A percentile compares a stretch with the other conserved stretches of the same genome.
Evolutionary conservation across 2,329 filamentous ascomycete genomes (phyloP).

Genomic region (Ceratocystiopsis minuta): DNA sequence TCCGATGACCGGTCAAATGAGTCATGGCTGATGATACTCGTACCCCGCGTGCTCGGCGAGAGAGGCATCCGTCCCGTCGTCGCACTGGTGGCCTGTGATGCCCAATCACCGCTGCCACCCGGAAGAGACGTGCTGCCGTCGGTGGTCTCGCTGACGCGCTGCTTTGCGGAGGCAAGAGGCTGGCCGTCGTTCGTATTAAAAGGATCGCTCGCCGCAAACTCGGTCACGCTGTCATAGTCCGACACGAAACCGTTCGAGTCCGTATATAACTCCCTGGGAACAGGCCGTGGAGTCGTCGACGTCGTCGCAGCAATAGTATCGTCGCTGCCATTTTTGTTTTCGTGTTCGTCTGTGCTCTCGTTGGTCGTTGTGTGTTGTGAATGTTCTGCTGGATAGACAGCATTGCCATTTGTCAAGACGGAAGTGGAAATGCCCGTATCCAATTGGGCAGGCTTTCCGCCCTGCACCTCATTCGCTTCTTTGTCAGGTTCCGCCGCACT

Average conservation of each 20-base stretch:
- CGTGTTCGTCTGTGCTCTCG: too few species aligned
- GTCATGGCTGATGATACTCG: conserved; percentile 44
- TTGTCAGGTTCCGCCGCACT: too few species aligned
- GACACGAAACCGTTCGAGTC: conserved; percentile 22
- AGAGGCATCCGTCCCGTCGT: conserved; percentile 46
- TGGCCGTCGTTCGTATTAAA: conserved; percentile 26
- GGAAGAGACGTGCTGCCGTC: conserved; percentile 39
- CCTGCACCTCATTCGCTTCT: too few species aligned
- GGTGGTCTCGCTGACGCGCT: conserved; percentile 43
- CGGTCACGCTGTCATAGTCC: conserved; percentile 22
- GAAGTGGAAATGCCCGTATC: too few species aligned
- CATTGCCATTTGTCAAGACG: too few species aligned
- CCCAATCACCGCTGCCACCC: conserved; percentile 36
- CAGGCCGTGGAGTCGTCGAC: conserved; percentile 12
- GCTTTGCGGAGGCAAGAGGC: conserved; percentile 23
- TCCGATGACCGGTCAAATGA: conserved; percentile 32
- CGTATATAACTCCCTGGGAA: conserved; percentile 4
- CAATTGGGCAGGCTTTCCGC: too few species aligned
- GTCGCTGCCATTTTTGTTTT: too few species aligned
- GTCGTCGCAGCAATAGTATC: background rate
- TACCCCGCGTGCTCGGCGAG: conserved; percentile 47
- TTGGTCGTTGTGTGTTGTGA: too few species aligned
- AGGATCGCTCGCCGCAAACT: conserved; percentile 31
- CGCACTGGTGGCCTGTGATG: conserved; percentile 43
- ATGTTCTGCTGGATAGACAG: too few species aligned